These are phyloP conservation scores for Bipolaris cookei DNA, from an alignment of 2,329 filamentous ascomycete genomes.

Conservation along the genomic window DNA sequence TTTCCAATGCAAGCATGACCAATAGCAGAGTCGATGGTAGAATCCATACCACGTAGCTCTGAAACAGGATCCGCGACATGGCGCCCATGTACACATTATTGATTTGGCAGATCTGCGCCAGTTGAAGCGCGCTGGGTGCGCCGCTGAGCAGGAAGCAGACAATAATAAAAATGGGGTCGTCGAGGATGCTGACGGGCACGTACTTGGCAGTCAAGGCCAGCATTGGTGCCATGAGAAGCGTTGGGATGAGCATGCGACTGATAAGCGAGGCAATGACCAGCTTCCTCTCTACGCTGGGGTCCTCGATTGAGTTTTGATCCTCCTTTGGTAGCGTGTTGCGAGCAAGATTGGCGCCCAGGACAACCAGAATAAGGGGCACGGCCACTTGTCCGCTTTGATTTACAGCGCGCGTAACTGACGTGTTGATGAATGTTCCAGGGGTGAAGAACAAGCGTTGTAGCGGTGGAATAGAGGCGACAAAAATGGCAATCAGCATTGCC, in stretches of 20 bases:
- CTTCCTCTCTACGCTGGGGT: constrained; percentile 71
- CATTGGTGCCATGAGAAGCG: constrained; percentile 88
- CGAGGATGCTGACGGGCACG: constrained; percentile 89
- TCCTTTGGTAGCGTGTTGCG: constrained; percentile 82
- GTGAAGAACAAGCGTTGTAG: constrained; percentile 88
- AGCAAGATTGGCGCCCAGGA: constrained; percentile 91
- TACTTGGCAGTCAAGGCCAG: constrained; percentile 88
- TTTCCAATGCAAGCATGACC: constrained; percentile 90
- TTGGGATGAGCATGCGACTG: constrained; percentile 91
- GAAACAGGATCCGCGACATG: constrained; percentile 91
- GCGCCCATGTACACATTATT: constrained; percentile 95
- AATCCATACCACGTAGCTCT: constrained; percentile 98
- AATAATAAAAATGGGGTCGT: constrained; percentile 97
- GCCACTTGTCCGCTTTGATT: constrained; percentile 86
- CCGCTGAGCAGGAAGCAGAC: constrained; percentile 96
- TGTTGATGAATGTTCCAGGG: constrained; percentile 86
- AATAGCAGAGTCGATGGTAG: constrained; percentile 89
- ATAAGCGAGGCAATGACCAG: constrained; percentile 85
- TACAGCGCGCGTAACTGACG: constrained; percentile 89
- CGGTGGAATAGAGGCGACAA: constrained; percentile 84
- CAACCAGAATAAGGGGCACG: constrained; percentile 92
- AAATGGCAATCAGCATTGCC: constrained; percentile 91
- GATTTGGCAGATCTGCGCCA: constrained; percentile 98
- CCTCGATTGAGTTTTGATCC: constrained; percentile 70
- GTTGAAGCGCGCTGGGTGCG: constrained; percentile 88